phyloP scores from a whole-genome alignment of 176 grass and related monocot genomes.

The Olyra latifolia region DNA sequence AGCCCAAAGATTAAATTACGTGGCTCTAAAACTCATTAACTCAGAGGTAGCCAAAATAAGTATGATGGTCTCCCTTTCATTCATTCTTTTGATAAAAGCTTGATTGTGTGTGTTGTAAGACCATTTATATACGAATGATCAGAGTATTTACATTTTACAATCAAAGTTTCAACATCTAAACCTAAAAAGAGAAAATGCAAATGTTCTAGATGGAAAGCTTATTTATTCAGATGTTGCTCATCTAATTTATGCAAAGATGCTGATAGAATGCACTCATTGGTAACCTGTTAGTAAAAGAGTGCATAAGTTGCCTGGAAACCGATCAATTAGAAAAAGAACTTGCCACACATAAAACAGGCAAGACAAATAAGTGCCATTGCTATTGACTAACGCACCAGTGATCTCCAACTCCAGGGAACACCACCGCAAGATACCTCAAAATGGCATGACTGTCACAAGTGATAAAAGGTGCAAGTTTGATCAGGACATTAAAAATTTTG shows the following conservation, averaged over 20 bases:
- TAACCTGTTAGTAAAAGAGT: not conserved
- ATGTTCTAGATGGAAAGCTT: not conserved
- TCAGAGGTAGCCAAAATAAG: not conserved
- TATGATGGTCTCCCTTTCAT: too few relatives aligned
- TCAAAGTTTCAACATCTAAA: not conserved
- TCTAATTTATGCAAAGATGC: not conserved
- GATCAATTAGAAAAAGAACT: not conserved
- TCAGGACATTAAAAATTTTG: not conserved
- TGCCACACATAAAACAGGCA: not conserved
- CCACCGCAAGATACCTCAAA: slow-evolving; percentile 73
- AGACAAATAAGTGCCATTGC: slow-evolving; percentile 12
- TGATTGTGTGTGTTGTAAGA: not conserved
- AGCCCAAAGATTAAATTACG: not conserved
- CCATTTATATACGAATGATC: not conserved
- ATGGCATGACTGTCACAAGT: slow-evolving; percentile 75
- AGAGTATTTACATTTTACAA: not conserved
- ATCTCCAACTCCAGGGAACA: slow-evolving; percentile 74
- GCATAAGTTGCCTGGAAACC: not conserved
- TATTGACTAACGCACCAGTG: slow-evolving; percentile 65
- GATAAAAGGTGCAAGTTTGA: not conserved
- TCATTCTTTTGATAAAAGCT: too few relatives aligned
- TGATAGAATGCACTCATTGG: not conserved
- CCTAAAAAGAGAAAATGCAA: not conserved
- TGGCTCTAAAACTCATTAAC: not conserved
- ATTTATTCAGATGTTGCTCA: not conserved